These are phyloP conservation scores for Penicillium sp. DNA, from an alignment of 2,329 filamentous ascomycete species.

Conservation along the genomic window DNA sequence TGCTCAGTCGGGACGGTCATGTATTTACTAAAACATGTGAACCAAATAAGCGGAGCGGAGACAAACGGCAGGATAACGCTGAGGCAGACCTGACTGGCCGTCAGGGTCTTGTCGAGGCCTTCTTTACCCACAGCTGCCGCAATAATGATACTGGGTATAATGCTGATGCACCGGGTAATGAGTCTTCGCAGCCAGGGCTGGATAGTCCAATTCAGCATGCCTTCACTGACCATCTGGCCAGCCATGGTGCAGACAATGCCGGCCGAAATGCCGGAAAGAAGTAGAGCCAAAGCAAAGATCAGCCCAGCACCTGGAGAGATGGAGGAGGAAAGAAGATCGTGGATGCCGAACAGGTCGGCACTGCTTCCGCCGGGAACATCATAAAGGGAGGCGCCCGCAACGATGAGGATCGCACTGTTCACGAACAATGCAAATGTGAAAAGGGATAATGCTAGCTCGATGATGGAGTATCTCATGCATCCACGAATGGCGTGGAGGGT, in stretches of 20 bases:
- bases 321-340: constrained; percentile 67
- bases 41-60: constrained; percentile 80
- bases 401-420: constrained; percentile 79
- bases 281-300: constrained; percentile 78
- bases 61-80: constrained; percentile 80
- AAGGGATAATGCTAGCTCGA: constrained; percentile 70
- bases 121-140: constrained; percentile 73
- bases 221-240: constrained; percentile 86
- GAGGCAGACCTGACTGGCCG: constrained; percentile 75
- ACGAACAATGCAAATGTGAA: constrained; percentile 85
- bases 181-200: constrained; percentile 78
- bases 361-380: constrained; percentile 60
- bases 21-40: constrained; percentile 75
- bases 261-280: constrained; percentile 77
- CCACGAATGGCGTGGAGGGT: constrained; percentile 71
- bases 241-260: constrained; percentile 88
- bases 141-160: constrained; percentile 80
- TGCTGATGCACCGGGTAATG: constrained; percentile 76
- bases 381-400: constrained; percentile 76
- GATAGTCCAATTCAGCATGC: constrained; percentile 73
- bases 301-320: constrained; percentile 76
- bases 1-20: constrained; percentile 68
- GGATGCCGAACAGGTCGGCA: constrained; percentile 82
- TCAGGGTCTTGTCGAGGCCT: constrained; percentile 71
- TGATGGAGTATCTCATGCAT: constrained; percentile 72